phyloP scores from a whole-genome alignment of 1,284 basidiomycete species.

The Austropuccinia psidii region DNA sequence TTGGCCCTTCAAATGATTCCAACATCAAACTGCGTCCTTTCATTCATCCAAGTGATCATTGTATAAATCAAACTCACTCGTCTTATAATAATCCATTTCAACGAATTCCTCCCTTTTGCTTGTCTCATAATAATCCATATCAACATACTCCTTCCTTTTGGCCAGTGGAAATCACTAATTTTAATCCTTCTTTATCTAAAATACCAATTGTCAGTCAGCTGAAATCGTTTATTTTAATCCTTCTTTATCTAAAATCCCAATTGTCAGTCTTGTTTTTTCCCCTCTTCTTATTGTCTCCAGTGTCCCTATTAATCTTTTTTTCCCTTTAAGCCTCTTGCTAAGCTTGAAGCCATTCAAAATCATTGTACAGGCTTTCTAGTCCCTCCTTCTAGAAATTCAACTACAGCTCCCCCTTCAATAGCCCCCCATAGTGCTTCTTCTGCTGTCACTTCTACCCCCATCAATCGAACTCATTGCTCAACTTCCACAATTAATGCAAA shows the following conservation, averaged over 20 bases:
- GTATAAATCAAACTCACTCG: not conserved
- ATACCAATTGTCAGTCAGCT: conserved; percentile 30
- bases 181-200: conserved; percentile 22
- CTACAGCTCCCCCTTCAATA: not conserved
- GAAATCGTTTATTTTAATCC: no score
- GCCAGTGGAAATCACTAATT: conserved; percentile 22
- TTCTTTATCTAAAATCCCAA: not conserved
- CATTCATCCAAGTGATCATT: not conserved
- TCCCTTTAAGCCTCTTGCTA: conserved; percentile 19
- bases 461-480: not conserved
- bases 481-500: no score
- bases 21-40: conserved; percentile 4
- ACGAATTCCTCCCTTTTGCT: not conserved
- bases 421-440: no score
- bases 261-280: not conserved
- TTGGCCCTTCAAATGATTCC: not conserved
- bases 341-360: conserved; percentile 26
- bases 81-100: no score
- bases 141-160: conserved; percentile 14
- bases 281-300: no score
- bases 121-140: no score
- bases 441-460: not conserved
- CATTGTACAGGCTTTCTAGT: conserved; percentile 7
- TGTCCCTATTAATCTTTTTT: no score
- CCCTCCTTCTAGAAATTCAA: not conserved